phyloP scores from a whole-genome alignment of 2,329 filamentous ascomycete genomes.

The Penicillium sp. region DNA sequence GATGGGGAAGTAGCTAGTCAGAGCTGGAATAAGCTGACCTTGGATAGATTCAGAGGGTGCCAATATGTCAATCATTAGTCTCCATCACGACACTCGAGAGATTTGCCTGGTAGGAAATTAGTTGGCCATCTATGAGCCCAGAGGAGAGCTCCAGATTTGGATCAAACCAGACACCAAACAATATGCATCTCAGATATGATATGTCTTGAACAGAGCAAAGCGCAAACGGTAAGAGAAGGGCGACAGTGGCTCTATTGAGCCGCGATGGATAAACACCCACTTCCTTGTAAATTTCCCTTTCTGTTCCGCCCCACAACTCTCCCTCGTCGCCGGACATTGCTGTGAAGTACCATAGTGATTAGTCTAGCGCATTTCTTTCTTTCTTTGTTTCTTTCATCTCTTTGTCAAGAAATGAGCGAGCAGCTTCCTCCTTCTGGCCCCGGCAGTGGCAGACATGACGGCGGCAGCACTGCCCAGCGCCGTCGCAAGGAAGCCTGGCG shows the following conservation, averaged over 20 bases:
- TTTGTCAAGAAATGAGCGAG: neutral
- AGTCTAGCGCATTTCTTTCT: neutral
- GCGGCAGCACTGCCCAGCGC: neutral
- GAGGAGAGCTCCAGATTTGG: neutral
- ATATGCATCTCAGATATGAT: neutral
- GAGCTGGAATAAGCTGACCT: no score
- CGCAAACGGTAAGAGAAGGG: neutral
- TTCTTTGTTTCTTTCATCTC: neutral
- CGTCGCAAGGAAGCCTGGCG: neutral
- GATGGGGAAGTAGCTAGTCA: no score
- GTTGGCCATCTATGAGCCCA: neutral
- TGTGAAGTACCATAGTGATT: neutral
- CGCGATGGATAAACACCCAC: neutral
- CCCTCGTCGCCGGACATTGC: neutral
- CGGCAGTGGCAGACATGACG: neutral
- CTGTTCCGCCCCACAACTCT: neutral
- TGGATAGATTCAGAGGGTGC: neutral
- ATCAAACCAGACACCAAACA: neutral
- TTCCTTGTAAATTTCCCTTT: neutral
- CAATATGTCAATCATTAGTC: neutral
- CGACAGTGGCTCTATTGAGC: neutral
- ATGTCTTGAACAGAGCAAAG: neutral
- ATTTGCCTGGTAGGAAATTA: neutral
- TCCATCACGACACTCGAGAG: neutral
- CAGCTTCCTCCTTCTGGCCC: neutral